phyloP scores from a whole-genome alignment of 441 rosid species.

The Lepidium campestre region DNA sequence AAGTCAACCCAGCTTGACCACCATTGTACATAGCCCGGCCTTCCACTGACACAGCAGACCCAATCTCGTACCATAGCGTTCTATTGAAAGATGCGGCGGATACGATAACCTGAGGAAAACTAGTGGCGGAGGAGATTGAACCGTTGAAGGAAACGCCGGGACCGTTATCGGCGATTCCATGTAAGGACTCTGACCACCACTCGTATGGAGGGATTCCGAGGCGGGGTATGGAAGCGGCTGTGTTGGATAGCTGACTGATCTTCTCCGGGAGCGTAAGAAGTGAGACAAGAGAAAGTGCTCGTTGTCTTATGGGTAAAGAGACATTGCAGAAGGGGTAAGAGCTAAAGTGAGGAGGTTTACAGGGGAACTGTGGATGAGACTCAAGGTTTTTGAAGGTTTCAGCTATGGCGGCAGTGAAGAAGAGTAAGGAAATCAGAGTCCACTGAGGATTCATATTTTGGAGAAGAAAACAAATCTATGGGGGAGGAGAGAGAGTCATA shows the following conservation, averaged over 20 bases:
- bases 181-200: slow-evolving; percentile 78
- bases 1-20: slow-evolving; percentile 65
- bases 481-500: background rate
- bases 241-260: slow-evolving; percentile 42
- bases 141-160: slow-evolving; percentile 59
- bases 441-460: slow-evolving; percentile 15
- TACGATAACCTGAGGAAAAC: slow-evolving; percentile 61
- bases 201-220: slow-evolving; percentile 61
- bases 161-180: slow-evolving; percentile 58
- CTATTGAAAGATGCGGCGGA: slow-evolving; percentile 53
- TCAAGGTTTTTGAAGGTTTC: slow-evolving; percentile 11
- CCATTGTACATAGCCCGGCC: slow-evolving; percentile 58
- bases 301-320: slow-evolving; percentile 35
- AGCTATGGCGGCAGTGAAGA: slow-evolving; percentile 21
- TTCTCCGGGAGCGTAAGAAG: slow-evolving; percentile 54
- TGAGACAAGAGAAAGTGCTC: slow-evolving; percentile 47
- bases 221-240: slow-evolving; percentile 48
- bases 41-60: slow-evolving; percentile 51
- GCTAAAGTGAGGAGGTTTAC: slow-evolving; percentile 45
- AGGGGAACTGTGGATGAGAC: slow-evolving; percentile 41
- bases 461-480: background rate
- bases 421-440: slow-evolving; percentile 9
- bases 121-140: slow-evolving; percentile 46
- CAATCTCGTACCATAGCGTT: slow-evolving; percentile 60
- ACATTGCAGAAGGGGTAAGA: slow-evolving; percentile 49